Percentiles rank a stretch among this genome's conserved stretches.
phyloP scores from a whole-genome alignment of 345 rosid genomes.

The Eucalyptus camaldulensis region DNA sequence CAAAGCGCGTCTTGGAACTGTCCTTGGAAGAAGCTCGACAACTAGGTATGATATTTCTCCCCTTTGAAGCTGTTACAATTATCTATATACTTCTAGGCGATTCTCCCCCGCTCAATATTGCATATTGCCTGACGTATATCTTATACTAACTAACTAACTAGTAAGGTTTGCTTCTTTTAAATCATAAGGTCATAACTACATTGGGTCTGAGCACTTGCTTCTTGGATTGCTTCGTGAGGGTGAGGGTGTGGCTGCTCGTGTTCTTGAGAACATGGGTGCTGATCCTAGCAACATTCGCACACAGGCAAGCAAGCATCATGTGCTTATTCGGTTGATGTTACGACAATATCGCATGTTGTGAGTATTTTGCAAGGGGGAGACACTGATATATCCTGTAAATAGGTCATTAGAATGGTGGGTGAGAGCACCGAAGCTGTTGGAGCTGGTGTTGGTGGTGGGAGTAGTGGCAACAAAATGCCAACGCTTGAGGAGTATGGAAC shows the following conservation, averaged over 20 bases:
- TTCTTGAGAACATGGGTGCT: slow-evolving; percentile 90
- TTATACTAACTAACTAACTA: not conserved
- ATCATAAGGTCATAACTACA: slow-evolving; percentile 84
- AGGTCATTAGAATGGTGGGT: slow-evolving; percentile 99
- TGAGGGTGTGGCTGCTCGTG: slow-evolving; percentile 99
- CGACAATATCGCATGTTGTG: not conserved
- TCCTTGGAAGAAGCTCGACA: slow-evolving; percentile 93
- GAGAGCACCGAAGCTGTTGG: slow-evolving; percentile 82
- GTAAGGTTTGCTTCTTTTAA: not conserved
- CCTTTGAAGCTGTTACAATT: not conserved
- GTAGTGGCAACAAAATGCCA: slow-evolving; percentile 83
- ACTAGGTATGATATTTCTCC: slow-evolving; percentile 30
- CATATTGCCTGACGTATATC: not conserved
- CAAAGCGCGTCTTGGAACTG: slow-evolving; percentile 90
- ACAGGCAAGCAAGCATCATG: slow-evolving; percentile 50
- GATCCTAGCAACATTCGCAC: slow-evolving; percentile 90
- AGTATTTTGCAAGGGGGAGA: not conserved
- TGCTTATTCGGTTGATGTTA: not conserved
- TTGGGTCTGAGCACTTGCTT: slow-evolving; percentile 95
- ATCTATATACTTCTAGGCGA: not conserved
- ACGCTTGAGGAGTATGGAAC: slow-evolving; percentile 99
- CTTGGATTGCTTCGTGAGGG: slow-evolving; percentile 95
- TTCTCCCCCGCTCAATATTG: not conserved
- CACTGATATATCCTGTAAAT: not conserved
- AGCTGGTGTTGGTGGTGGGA: slow-evolving; percentile 70